phyloP scores from a whole-genome alignment of 148 eudicot species.

The Polygonum maritimum region DNA sequence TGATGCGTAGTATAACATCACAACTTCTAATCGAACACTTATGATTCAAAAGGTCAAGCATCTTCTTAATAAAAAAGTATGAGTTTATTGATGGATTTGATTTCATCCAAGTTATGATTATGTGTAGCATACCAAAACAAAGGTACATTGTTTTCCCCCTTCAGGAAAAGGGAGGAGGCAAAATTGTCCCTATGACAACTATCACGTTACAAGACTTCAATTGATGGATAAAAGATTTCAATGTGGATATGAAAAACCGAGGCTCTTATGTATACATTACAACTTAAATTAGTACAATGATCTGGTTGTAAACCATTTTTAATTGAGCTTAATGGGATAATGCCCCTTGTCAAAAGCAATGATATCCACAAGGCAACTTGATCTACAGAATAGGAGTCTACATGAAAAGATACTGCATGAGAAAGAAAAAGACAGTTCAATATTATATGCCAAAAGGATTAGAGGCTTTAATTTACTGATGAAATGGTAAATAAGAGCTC shows the following conservation, averaged over 20 bases:
- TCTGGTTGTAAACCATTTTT: background rate
- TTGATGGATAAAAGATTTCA: background rate
- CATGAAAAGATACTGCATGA: conserved; percentile 17
- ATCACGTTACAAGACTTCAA: background rate
- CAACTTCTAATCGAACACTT: background rate
- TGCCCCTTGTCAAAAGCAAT: background rate
- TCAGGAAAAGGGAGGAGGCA: background rate
- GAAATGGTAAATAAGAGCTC: background rate
- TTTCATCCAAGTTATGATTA: background rate
- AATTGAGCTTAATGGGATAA: background rate
- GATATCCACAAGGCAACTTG: background rate
- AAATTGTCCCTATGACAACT: background rate
- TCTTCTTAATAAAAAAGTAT: background rate
- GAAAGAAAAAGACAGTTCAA: background rate
- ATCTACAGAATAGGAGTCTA: conserved; percentile 10
- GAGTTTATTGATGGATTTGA: background rate
- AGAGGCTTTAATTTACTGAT: background rate
- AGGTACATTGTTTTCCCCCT: background rate
- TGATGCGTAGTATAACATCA: too few relatives aligned
- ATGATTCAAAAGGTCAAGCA: background rate
- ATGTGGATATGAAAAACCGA: background rate
- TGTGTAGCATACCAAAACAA: background rate
- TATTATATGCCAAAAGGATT: background rate
- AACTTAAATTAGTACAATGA: background rate
- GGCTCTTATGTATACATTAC: background rate